Evolutionary conservation across 257 asterid genomes (phyloP).

Genomic region (Fraxinus excelsior): DNA sequence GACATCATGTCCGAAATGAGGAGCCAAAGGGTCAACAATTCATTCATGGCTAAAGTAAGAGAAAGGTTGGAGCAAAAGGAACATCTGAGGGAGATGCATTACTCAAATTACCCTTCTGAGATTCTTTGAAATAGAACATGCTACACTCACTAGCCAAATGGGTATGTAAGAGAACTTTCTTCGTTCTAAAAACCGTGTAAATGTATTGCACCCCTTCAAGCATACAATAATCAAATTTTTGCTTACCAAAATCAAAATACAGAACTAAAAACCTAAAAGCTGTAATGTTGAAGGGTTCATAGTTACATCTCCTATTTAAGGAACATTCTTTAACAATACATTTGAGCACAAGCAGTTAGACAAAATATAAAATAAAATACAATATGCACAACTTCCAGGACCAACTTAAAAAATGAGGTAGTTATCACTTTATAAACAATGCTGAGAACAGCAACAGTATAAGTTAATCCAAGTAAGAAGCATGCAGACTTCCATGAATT

Average conservation of each 20-base stretch:
- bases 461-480: background rate
- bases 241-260: constrained; percentile 14
- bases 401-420: constrained; percentile 2
- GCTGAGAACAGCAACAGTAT: background rate
- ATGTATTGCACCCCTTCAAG: background rate
- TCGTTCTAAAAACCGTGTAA: background rate
- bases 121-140: constrained; percentile 2
- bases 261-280: background rate
- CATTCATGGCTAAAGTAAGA: constrained; percentile 6
- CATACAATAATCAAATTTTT: background rate
- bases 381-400: background rate
- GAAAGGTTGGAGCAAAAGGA: background rate
- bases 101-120: background rate
- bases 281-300: constrained; percentile 5
- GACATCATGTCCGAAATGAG: background rate
- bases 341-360: background rate
- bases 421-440: background rate
- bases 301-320: background rate
- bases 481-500: background rate
- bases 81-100: constrained; percentile 1
- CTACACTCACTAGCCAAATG: background rate
- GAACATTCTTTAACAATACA: constrained; percentile 6
- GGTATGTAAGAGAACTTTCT: constrained; percentile 3
- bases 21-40: background rate
- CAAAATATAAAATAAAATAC: constrained; percentile 1